phyloP scores from a whole-genome alignment of 345 rosid species.

The Dimocarpus longan region DNA sequence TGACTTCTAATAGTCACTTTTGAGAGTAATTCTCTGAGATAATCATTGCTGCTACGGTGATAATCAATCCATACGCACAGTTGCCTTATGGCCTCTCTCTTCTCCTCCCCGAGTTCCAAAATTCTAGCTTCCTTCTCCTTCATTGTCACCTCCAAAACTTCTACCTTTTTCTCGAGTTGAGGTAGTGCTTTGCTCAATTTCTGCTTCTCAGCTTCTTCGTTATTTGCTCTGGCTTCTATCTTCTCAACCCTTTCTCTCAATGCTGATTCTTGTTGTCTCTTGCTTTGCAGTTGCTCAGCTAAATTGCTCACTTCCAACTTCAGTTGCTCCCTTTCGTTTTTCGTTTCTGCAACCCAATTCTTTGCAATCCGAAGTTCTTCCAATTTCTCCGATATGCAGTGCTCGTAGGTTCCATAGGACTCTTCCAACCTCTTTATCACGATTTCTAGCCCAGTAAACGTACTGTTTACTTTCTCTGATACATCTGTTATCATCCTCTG shows the following conservation, averaged over 20 bases:
- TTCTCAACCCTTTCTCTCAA: conserved; percentile 42
- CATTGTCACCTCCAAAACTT: conserved; percentile 41
- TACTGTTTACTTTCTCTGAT: conserved; percentile 40
- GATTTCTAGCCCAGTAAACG: conserved; percentile 44
- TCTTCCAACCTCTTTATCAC: conserved; percentile 45
- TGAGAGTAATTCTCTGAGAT: conserved; percentile 54
- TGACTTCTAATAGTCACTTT: conserved; percentile 37
- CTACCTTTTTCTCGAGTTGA: conserved; percentile 43
- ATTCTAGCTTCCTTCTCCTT: conserved; percentile 53
- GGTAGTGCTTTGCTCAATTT: conserved; percentile 35
- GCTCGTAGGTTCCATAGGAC: conserved; percentile 35
- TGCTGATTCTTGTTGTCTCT: conserved; percentile 36
- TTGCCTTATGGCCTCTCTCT: conserved; percentile 95
- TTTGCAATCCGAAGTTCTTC: conserved; percentile 47
- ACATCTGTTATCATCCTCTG: conserved; percentile 46
- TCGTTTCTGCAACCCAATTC: conserved; percentile 48
- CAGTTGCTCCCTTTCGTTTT: conserved; percentile 37
- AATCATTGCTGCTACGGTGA: conserved; percentile 60
- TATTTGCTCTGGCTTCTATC: conserved; percentile 47
- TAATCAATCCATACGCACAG: conserved; percentile 82
- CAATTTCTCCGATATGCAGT: conserved; percentile 41
- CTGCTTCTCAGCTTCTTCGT: conserved; percentile 56
- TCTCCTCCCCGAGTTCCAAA: conserved; percentile 63
- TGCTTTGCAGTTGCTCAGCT: conserved; percentile 37
- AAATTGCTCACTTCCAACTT: conserved; percentile 37